Evolutionary conservation across 164 flowering plant species (phyloP).

Genomic region (Aristolochia fimbriata): DNA sequence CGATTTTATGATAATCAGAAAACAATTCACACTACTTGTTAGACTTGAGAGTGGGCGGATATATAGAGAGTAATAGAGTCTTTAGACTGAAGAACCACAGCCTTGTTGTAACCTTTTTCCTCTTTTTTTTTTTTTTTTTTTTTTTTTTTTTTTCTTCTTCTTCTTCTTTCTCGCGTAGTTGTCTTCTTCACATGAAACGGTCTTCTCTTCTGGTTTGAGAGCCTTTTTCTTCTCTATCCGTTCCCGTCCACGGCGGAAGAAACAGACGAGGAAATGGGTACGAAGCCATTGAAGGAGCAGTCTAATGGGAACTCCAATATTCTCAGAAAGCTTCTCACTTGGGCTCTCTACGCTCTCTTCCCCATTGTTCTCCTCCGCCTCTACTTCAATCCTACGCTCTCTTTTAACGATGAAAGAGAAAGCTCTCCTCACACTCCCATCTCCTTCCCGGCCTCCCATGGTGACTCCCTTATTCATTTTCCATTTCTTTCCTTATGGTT

Average conservation of each 20-base stretch:
- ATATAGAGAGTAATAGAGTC: too few relatives aligned
- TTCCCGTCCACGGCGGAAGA: not conserved
- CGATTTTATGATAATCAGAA: too few relatives aligned
- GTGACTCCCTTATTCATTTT: not conserved
- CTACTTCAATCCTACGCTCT: constrained; percentile 35
- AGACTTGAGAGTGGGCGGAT: too few relatives aligned
- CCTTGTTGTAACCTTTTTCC: too few relatives aligned
- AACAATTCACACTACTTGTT: too few relatives aligned
- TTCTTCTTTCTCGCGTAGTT: too few relatives aligned
- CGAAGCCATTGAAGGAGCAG: constrained; percentile 31
- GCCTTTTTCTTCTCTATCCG: not conserved
- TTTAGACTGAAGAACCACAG: too few relatives aligned
- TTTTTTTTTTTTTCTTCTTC: too few relatives aligned
- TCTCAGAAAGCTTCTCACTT: constrained; percentile 39
- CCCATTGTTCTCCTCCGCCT: constrained; percentile 41
- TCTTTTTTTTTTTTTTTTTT: too few relatives aligned
- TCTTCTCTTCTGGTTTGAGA: too few relatives aligned
- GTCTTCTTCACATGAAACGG: too few relatives aligned
- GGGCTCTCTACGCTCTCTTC: constrained; percentile 36
- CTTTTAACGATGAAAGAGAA: constrained; percentile 10
- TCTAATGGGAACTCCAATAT: constrained; percentile 8
- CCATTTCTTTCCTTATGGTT: not conserved
- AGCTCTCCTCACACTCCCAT: constrained; percentile 1
- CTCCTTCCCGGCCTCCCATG: constrained; percentile 10
- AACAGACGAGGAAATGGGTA: constrained; percentile 24